These are phyloP conservation scores for Dispira simplex DNA, from an alignment of 192 early-diverging fungal species.

Conservation along the genomic window DNA sequence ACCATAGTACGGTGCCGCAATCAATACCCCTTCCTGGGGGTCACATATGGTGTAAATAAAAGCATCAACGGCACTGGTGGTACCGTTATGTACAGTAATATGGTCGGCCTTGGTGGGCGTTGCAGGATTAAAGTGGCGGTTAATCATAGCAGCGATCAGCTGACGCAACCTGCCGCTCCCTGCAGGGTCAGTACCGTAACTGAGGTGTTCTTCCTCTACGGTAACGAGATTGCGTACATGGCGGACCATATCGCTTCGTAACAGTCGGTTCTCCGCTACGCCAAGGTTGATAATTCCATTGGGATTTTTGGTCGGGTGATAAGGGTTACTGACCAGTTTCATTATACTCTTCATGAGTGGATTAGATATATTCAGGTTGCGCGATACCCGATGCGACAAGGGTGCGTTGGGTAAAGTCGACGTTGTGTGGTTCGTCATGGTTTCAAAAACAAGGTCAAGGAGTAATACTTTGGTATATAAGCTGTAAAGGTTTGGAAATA, in stretches of 20 bases:
- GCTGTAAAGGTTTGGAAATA: no score
- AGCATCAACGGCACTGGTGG: constrained; percentile 44
- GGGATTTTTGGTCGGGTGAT: constrained; percentile 31
- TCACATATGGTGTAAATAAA: constrained; percentile 45
- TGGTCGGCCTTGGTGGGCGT: constrained; percentile 27
- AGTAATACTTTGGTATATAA: no score
- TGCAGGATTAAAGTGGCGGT: constrained; percentile 39
- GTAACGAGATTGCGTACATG: neutral
- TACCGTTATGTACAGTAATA: constrained; percentile 49
- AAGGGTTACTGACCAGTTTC: constrained; percentile 19
- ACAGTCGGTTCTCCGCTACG: constrained; percentile 47
- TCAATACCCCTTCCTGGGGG: constrained; percentile 53
- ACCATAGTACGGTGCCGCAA: constrained; percentile 63
- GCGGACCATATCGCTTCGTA: neutral
- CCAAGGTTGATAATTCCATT: constrained; percentile 67
- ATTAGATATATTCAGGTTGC: neutral
- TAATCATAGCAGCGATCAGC: constrained; percentile 44
- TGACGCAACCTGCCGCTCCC: constrained; percentile 39
- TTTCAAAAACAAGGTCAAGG: no score
- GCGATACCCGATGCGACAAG: neutral
- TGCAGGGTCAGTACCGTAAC: constrained; percentile 26
- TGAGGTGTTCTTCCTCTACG: constrained; percentile 13
- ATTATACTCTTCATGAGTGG: neutral
- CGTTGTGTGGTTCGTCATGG: no score
- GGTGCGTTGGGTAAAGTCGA: neutral